Base-by-base conservation (phyloP, 805 yeast species). In the Millerozyma acaciae region DNA sequence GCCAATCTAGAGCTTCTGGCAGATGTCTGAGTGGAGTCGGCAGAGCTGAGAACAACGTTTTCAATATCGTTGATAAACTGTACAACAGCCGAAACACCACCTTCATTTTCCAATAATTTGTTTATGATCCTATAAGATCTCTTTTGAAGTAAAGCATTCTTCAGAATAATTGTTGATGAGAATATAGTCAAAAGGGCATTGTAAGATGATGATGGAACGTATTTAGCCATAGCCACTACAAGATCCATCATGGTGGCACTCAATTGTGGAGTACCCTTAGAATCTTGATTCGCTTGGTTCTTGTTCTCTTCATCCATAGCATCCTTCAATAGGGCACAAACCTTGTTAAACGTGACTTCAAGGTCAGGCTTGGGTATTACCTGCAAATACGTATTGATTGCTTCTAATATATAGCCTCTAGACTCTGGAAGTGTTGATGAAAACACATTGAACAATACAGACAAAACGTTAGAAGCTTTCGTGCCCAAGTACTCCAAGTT, bases 231-330 rank as follows among this genome's bases (percentile, higher is more conserved):
- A 18, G 84, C 78, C 31, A 88, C 94, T 33, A 88, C 73, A 37
- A 93, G 70, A 55, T 93, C 98, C 82, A 90, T 74, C 85, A 94
- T 80, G 12, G 96, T 87, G 25, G 84, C 78, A 43, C 87, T 76
- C 43, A 80, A 61, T 32, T 75, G 70, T 16, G 82, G 75, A 13
- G 66, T 53, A 19, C 37, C 40, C 40, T 44, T 55, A 50, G 60
- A 23, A 50, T 57, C 18, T 48, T 55, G 44, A 68, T 48, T 43
- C 21, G 54, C 53, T 14, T 54, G 46, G 10, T 46, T 46, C 15
- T 21, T 13, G 5, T 57, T 47, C 47, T 77, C 82, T 34, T 76
- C 73, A 33, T 81, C 85, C 60, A 89, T 67, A 3, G 90, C 83
- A 34, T 76, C 71, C 48, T 82, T 86, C 45, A 93, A 70, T 37